Conservation (phyloP, 73 alveolate species). For the Strombidium stylifer region DNA sequence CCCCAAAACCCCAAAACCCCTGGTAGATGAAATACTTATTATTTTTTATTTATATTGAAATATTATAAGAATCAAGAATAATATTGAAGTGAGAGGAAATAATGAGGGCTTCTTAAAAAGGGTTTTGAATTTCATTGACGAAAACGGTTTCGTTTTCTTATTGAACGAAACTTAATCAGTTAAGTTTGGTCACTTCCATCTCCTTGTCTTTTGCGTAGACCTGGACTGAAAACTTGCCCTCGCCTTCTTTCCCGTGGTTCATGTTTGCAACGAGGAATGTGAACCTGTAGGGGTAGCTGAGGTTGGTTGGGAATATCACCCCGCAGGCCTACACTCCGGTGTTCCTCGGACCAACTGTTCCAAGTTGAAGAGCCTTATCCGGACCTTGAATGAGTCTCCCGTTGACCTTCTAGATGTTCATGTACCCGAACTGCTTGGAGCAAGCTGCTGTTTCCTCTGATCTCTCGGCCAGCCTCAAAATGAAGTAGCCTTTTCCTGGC, state of each 20-base stretch:
- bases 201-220: conserved; percentile 22
- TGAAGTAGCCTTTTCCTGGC: conserved; percentile 58
- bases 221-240: conserved; percentile 34
- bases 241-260: conserved; percentile 40
- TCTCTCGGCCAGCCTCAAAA: conserved; percentile 47
- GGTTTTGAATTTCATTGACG: no score
- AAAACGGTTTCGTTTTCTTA: neutral
- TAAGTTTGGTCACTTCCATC: neutral
- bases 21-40: no score
- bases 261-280: conserved; percentile 41
- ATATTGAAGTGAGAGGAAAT: no score
- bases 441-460: conserved; percentile 40
- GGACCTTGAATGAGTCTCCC: conserved; percentile 26
- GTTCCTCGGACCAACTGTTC: conserved; percentile 28
- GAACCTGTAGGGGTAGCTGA: conserved; percentile 47
- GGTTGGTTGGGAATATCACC: conserved; percentile 35
- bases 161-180: neutral
- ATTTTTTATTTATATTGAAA: no score
- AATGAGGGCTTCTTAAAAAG: no score
- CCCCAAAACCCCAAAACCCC: no score
- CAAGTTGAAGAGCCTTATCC: conserved; percentile 45
- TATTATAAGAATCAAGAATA: no score
- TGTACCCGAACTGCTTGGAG: conserved; percentile 60
- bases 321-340: conserved; percentile 29
- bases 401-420: conserved; percentile 44